These are phyloP conservation scores for Nicotiana paniculata DNA, from an alignment of 257 asterid genomes.

Conservation along the genomic window DNA sequence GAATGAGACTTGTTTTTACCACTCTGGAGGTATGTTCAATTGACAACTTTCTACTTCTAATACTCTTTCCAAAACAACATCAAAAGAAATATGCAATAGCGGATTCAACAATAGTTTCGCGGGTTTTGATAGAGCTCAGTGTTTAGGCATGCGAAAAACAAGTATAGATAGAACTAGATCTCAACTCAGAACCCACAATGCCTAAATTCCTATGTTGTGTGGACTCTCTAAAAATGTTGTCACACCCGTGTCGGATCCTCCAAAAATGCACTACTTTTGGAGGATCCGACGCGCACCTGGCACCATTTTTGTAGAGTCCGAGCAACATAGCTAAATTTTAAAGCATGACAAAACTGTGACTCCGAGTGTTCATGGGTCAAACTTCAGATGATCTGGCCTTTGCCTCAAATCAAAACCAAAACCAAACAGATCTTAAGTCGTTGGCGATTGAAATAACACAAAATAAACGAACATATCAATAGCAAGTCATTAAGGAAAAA, in stretches of 20 bases:
- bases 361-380: neutral
- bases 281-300: too few relatives aligned
- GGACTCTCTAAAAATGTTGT: too few relatives aligned
- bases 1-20: constrained; percentile 86
- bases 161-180: neutral
- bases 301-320: too few relatives aligned
- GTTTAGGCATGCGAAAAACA: neutral
- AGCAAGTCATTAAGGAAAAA: neutral
- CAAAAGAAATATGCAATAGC: neutral
- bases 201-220: too few relatives aligned
- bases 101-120: neutral
- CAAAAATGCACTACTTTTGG: too few relatives aligned
- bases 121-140: neutral
- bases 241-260: too few relatives aligned
- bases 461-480: neutral
- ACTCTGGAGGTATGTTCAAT: constrained; percentile 70
- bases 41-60: neutral
- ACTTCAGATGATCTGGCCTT: neutral
- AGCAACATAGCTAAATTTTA: too few relatives aligned
- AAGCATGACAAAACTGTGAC: neutral
- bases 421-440: neutral
- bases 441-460: too few relatives aligned
- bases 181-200: neutral
- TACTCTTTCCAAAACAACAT: neutral
- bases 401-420: neutral